A percentile compares a stretch with the other conserved stretches of the same genome.
These are phyloP conservation scores for Sicyos baderoa DNA, from an alignment of 306 rosid genomes.

Conservation along the genomic window DNA sequence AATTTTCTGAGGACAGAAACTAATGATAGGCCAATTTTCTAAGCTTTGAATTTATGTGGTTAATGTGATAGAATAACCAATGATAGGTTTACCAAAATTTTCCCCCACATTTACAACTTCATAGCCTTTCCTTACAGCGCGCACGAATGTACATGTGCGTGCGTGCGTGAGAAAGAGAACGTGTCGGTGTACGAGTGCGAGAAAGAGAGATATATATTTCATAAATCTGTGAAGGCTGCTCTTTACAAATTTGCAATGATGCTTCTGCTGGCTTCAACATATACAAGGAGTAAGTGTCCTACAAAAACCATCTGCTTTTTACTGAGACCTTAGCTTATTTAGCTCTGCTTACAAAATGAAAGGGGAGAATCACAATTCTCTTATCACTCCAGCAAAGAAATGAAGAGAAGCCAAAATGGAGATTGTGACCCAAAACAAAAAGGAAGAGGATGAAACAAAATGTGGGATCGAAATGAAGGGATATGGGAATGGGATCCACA, in stretches of 20 bases:
- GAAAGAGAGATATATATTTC: not conserved
- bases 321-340: slow-evolving; percentile 34
- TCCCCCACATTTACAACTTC: not conserved
- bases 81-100: slow-evolving; percentile 1
- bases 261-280: slow-evolving; percentile 16
- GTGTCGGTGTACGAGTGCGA: no score
- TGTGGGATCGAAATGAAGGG: slow-evolving; percentile 21
- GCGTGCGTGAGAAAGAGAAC: no score
- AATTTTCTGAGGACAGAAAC: not conserved
- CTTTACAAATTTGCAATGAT: slow-evolving; percentile 3
- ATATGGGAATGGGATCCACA: slow-evolving; percentile 27
- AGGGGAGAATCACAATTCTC: slow-evolving; percentile 41
- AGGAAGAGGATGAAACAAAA: slow-evolving; percentile 21
- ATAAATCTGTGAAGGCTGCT: slow-evolving; percentile 9
- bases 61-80: not conserved
- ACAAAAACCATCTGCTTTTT: slow-evolving; percentile 16
- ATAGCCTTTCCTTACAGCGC: no score
- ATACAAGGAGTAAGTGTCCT: slow-evolving; percentile 9
- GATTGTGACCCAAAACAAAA: slow-evolving; percentile 27
- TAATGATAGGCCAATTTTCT: not conserved
- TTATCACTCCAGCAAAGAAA: slow-evolving; percentile 32
- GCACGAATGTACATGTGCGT: no score
- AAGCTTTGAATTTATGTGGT: not conserved
- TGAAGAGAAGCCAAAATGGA: slow-evolving; percentile 37
- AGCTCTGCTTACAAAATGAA: slow-evolving; percentile 43